Percentiles rank a stretch among this genome's conserved stretches.
These are phyloP conservation scores for Naganishia antarctica DNA, from an alignment of 768 basidiomycete species.

Conservation along the genomic window DNA sequence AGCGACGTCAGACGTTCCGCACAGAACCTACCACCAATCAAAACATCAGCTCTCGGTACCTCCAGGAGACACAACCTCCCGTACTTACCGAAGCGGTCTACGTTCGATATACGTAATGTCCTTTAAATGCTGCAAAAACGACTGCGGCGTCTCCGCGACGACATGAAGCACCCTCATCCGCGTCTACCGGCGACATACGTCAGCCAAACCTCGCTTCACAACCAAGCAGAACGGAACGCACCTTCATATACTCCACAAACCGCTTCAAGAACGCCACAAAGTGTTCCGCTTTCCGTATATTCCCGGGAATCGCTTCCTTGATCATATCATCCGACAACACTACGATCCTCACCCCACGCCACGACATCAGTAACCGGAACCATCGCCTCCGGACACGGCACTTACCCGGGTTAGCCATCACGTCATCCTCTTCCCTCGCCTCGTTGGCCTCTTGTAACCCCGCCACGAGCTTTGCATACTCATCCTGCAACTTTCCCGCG, in stretches of 20 bases:
- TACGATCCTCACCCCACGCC: slow-evolving; percentile 41
- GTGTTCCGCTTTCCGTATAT: slow-evolving; percentile 97
- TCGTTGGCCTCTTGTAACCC: slow-evolving; percentile 74
- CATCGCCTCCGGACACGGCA: neutral
- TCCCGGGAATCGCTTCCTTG: slow-evolving; percentile 92
- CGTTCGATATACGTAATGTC: slow-evolving; percentile 98
- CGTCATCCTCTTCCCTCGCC: slow-evolving; percentile 62
- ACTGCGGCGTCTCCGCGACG: slow-evolving; percentile 94
- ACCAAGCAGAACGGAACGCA: slow-evolving; percentile 42
- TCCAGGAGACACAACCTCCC: neutral
- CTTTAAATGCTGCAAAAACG: slow-evolving; percentile 94
- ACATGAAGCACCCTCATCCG: slow-evolving; percentile 99
- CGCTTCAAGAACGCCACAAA: slow-evolving; percentile 97
- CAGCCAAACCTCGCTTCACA: neutral
- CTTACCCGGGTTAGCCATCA: slow-evolving; percentile 83
- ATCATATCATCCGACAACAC: slow-evolving; percentile 91
- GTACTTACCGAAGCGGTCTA: slow-evolving; percentile 72
- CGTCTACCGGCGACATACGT: slow-evolving; percentile 57
- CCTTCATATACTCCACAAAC: slow-evolving; percentile 98
- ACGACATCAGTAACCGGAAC: neutral
- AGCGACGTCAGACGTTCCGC: slow-evolving; percentile 91
- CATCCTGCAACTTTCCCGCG: slow-evolving; percentile 88
- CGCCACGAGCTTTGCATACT: slow-evolving; percentile 90
- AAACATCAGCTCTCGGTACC: neutral
- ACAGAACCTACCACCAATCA: slow-evolving; percentile 65